Evolutionary conservation across 352 stramenopile species (phyloP).

Genomic region (Globisporangium yorkense): DNA sequence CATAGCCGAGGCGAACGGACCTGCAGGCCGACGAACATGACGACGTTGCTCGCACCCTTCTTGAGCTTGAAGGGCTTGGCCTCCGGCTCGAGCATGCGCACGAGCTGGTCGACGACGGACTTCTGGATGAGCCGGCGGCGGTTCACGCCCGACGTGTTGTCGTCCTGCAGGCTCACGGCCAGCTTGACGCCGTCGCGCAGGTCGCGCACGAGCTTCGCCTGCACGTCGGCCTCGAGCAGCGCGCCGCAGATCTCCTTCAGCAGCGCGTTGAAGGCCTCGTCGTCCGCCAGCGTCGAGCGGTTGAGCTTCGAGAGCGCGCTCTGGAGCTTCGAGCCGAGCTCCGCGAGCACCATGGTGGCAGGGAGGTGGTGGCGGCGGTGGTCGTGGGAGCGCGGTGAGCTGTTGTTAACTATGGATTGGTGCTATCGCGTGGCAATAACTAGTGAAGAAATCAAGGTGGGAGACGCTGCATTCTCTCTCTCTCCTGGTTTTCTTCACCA

Average conservation of each 20-base stretch:
- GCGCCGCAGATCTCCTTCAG: slow-evolving; percentile 90
- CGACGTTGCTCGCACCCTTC: slow-evolving; percentile 88
- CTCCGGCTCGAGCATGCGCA: slow-evolving; percentile 86
- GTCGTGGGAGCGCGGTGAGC: background rate
- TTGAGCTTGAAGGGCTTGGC: slow-evolving; percentile 87
- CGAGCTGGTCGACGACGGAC: slow-evolving; percentile 87
- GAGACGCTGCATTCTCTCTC: too few species aligned
- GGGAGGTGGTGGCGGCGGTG: background rate
- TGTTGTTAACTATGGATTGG: background rate
- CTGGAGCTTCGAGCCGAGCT: slow-evolving; percentile 87
- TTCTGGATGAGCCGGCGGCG: slow-evolving; percentile 89
- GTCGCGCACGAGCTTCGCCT: slow-evolving; percentile 86
- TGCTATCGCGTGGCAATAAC: too few species aligned
- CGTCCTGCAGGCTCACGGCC: slow-evolving; percentile 73
- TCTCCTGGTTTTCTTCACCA: too few species aligned
- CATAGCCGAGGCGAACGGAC: background rate
- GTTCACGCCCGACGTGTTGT: slow-evolving; percentile 69
- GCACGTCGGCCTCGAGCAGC: slow-evolving; percentile 88
- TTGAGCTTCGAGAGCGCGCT: slow-evolving; percentile 85
- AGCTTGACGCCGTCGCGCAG: slow-evolving; percentile 89
- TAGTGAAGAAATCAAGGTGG: too few species aligned
- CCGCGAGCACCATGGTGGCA: slow-evolving; percentile 77
- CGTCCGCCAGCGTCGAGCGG: slow-evolving; percentile 84
- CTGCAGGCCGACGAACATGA: slow-evolving; percentile 91
- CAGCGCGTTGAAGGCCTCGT: slow-evolving; percentile 85